Evolutionary conservation across 257 asterid species (phyloP), one percentile per base, ranked within the genome.

Genomic region (Ophiorrhiza pumila): DNA sequence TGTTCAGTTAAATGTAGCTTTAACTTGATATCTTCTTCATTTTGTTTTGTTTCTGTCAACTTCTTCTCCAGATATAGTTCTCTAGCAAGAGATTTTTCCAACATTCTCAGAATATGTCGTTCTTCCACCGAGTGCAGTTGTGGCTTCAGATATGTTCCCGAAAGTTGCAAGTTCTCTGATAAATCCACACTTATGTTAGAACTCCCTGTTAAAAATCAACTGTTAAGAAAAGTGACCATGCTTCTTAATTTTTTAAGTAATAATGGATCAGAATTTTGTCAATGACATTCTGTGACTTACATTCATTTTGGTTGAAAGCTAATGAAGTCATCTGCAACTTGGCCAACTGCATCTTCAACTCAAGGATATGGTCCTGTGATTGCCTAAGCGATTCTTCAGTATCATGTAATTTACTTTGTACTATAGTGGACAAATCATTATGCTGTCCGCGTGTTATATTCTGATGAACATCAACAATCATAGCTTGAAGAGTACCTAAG

Each of bases 1-100:
- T 90, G 92, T 68, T 90, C 96, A 12, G 84, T 85, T 66, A 91
- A 80, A 14, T 79, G 72, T 15, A 83, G 84, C 86, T 90, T 94
- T 67, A 81, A 55, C 68, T 78, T 88, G 0, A 88, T 78, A 81
- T 91, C 97, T 69, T 94, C 89, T 82, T 94, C 97, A n/a, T 86
- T 91, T 76, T 84, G 96, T 75, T 83, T 90, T 65, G 75, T 76
- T 72, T 80, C 80, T 2, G 74, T 78, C 64, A 91, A 69, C 84
- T 87, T 86, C 90, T 87, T 94, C 79, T 90, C 99, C 7, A 88
- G 91, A 45, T 84, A 96, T 57, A 88, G 72, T 88, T 94, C 99
- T 70, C 90, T 75, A 57, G 89, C 86, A 52, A 87, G 89, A 47
- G 90, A 88, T 57, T 82, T 88, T 56, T 90, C 99, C 80, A 94